phyloP scores from a whole-genome alignment of 2,329 filamentous ascomycete species.

The Byssoonygena ceratinophila region DNA sequence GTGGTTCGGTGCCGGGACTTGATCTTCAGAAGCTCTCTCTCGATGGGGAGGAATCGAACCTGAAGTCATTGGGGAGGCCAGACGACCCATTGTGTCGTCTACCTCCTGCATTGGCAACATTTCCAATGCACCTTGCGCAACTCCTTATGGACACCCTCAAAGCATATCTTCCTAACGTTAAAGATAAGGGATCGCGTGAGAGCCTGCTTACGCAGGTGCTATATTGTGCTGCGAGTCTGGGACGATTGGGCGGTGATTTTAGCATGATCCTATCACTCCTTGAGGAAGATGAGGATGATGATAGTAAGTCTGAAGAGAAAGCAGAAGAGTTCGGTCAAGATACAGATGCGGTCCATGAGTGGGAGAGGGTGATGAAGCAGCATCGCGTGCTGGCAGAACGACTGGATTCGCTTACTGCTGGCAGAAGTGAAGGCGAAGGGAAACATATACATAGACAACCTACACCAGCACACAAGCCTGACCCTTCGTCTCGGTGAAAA shows the following conservation, averaged over 20 bases:
- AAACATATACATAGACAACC: constrained; percentile 14
- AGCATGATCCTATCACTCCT: constrained; percentile 67
- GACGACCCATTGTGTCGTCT: constrained; percentile 41
- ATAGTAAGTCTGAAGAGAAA: constrained; percentile 34
- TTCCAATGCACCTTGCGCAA: constrained; percentile 71
- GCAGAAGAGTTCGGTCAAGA: constrained; percentile 37
- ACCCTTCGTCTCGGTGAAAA: neutral
- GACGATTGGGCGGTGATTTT: constrained; percentile 84
- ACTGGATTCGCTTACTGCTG: constrained; percentile 32
- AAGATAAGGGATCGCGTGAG: constrained; percentile 68
- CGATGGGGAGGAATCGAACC: neutral
- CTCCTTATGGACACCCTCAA: constrained; percentile 68
- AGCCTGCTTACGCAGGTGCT: constrained; percentile 85
- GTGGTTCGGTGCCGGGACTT: constrained; percentile 22
- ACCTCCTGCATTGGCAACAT: constrained; percentile 69
- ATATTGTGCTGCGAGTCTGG: constrained; percentile 85
- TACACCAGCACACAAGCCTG: neutral
- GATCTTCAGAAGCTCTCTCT: constrained; percentile 18
- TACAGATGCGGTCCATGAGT: constrained; percentile 46
- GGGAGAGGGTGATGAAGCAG: constrained; percentile 80
- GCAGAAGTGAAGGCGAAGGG: constrained; percentile 15
- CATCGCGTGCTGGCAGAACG: constrained; percentile 75
- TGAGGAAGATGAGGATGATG: constrained; percentile 25
- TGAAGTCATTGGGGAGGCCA: neutral
- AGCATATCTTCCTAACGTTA: constrained; percentile 68